Evolutionary conservation across 768 basidiomycete species (phyloP).

Genomic region (Stropharia rugosoannulata): DNA sequence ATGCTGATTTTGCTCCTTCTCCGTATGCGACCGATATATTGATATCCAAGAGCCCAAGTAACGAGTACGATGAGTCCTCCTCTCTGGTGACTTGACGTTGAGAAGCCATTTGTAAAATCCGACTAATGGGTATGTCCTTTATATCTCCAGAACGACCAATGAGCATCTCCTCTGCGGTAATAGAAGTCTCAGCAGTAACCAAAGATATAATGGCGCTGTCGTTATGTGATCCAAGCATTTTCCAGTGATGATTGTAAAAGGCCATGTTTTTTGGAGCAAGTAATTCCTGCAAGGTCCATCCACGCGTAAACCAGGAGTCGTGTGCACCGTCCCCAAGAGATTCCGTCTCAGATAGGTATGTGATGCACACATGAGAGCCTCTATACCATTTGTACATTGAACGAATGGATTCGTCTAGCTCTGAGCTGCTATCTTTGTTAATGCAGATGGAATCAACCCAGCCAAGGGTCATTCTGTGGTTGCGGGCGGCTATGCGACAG

Average conservation of each 20-base stretch:
- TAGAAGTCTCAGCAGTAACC: not conserved
- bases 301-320: not conserved
- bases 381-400: slow-evolving; percentile 3
- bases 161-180: not conserved
- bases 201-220: not conserved
- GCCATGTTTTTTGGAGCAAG: not conserved
- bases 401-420: not conserved
- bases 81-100: not conserved
- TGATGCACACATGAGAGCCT: not conserved
- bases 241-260: not conserved
- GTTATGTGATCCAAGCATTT: not conserved
- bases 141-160: not conserved
- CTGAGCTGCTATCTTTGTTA: not conserved
- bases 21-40: not conserved
- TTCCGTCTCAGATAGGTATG: not conserved
- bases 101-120: not conserved
- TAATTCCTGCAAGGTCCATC: not conserved
- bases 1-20: not conserved
- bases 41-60: not conserved
- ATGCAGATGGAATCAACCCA: slow-evolving; percentile 1
- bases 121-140: not conserved
- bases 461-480: not conserved
- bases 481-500: not conserved
- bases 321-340: not conserved
- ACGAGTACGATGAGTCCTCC: not conserved